Conservation (phyloP, 176 grass and related monocot species). For the Coix lacrymajobi region DNA sequence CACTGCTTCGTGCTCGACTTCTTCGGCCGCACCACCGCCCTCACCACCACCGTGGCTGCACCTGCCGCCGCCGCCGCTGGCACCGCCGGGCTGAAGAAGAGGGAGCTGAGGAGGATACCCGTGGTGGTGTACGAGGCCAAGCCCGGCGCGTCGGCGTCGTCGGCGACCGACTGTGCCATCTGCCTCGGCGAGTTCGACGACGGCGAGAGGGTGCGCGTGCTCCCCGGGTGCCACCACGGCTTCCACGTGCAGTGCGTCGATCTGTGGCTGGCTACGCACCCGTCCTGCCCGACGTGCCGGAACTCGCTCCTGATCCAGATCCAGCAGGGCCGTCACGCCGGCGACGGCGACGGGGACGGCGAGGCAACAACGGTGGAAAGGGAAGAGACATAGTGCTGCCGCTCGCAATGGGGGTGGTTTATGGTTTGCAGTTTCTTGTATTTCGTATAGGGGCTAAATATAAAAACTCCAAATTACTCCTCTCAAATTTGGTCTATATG, state of each 20-base stretch:
- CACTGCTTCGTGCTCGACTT: conserved; percentile 31
- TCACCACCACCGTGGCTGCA: not conserved
- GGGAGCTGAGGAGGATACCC: conserved; percentile 51
- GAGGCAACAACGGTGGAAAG: not conserved
- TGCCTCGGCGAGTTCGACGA: conserved; percentile 71
- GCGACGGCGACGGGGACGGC: not conserved
- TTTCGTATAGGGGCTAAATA: not conserved
- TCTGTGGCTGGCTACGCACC: conserved; percentile 50
- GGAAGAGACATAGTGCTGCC: not conserved
- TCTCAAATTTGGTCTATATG: too few relatives aligned
- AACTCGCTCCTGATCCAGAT: conserved; percentile 29
- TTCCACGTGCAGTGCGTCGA: conserved; percentile 79
- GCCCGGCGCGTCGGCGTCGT: not conserved
- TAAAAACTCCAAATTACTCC: too few relatives aligned
- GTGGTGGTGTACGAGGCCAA: conserved; percentile 50
- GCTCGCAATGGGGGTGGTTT: not conserved
- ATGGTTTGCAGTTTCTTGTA: not conserved
- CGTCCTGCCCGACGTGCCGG: conserved; percentile 73
- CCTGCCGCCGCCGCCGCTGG: not conserved
- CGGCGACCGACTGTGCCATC: conserved; percentile 50
- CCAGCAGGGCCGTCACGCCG: not conserved
- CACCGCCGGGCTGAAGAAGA: conserved; percentile 1
- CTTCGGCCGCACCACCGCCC: conserved; percentile 24
- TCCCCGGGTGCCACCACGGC: conserved; percentile 58
- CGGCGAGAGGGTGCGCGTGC: conserved; percentile 71